phyloP scores from a whole-genome alignment of 805 yeast genomes.

The Blastobotrys robertii region DNA sequence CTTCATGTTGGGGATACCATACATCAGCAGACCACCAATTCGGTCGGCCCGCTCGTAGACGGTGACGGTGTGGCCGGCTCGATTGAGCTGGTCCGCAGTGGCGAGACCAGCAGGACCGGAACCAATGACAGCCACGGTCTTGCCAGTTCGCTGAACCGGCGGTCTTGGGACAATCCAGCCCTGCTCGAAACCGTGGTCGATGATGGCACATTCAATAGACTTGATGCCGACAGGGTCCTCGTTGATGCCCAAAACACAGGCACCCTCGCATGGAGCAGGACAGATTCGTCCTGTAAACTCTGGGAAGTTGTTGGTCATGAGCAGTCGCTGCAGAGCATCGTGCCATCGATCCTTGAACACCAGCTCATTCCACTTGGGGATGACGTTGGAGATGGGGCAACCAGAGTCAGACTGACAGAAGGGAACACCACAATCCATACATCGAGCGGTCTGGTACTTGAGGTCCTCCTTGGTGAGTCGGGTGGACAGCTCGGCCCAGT shows the following conservation, averaged over 20 bases:
- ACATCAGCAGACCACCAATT: slow-evolving; percentile 95
- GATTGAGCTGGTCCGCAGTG: slow-evolving; percentile 92
- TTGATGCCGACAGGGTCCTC: slow-evolving; percentile 95
- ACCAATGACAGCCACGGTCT: slow-evolving; percentile 77
- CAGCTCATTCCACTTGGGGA: slow-evolving; percentile 96
- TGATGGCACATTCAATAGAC: slow-evolving; percentile 90
- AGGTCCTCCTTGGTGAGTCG: slow-evolving; percentile 81
- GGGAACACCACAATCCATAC: slow-evolving; percentile 99
- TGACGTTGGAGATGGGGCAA: slow-evolving; percentile 93
- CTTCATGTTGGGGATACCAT: slow-evolving; percentile 99
- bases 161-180: slow-evolving; percentile 91
- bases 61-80: slow-evolving; percentile 87
- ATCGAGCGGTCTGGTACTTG: slow-evolving; percentile 86
- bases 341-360: slow-evolving; percentile 93
- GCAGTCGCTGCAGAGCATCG: slow-evolving; percentile 80
- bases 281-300: slow-evolving; percentile 97
- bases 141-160: slow-evolving; percentile 76
- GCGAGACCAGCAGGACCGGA: slow-evolving; percentile 98
- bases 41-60: slow-evolving; percentile 92
- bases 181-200: slow-evolving; percentile 90
- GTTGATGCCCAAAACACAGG: slow-evolving; percentile 86
- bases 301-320: slow-evolving; percentile 97
- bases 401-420: slow-evolving; percentile 98
- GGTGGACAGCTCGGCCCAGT: slow-evolving; percentile 85
- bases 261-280: slow-evolving; percentile 99